Base-by-base conservation (phyloP, 2,329 filamentous ascomycete species). In the Fusarium paranaense region DNA sequence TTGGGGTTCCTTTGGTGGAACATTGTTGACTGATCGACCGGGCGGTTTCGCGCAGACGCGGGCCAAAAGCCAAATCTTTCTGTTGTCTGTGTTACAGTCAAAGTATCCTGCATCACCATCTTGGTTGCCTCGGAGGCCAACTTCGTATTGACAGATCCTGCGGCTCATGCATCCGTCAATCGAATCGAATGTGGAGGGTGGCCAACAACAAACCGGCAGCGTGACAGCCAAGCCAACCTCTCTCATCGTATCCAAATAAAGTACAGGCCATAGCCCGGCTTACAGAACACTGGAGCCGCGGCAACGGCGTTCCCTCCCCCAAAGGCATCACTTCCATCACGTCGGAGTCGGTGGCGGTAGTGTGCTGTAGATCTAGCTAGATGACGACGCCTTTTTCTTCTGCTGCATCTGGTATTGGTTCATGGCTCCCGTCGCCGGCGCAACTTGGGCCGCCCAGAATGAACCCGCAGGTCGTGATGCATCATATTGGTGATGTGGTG, bases 231-330 rank as follows among this genome's bases (percentile, higher is more conserved):
- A 45, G 25, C 35, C 25, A 20, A 42, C 45, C 22, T 6, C 25
- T 27, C 25, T 22, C 40, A 45, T 72, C 71, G 67, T 74, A 69
- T 73, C 68, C 57, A 69, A 65, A 73, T 62, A 64, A 74, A 74
- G 68, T 38, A 62, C 27, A 56, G 11, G 30, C 47, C 57, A 57
- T 33, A 27, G 27, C 35, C 13, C 25, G 47, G 25, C 64, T 42
- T 40, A n/a, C 11, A 38, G 33, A 5, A 10, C n/a, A 42, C 13
- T 37, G 33, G 27, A 33, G 57, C 38, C 45, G 38, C 50, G 47
- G 64, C 57, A 65, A 65, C 54, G 63, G 63, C 63, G 56, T 33
- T 35, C n/a, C 30, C 14, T 22, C 11, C 14, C n/a, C 32, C n/a
- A 33, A 60, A 27, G 18, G 62, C 47, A 57, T 45, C 22, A 10